A percentile compares a stretch with the other conserved stretches of the same genome.
These are phyloP conservation scores for Ploettnerulaceae sp. DNA, from an alignment of 2,329 filamentous ascomycete genomes.

Conservation along the genomic window DNA sequence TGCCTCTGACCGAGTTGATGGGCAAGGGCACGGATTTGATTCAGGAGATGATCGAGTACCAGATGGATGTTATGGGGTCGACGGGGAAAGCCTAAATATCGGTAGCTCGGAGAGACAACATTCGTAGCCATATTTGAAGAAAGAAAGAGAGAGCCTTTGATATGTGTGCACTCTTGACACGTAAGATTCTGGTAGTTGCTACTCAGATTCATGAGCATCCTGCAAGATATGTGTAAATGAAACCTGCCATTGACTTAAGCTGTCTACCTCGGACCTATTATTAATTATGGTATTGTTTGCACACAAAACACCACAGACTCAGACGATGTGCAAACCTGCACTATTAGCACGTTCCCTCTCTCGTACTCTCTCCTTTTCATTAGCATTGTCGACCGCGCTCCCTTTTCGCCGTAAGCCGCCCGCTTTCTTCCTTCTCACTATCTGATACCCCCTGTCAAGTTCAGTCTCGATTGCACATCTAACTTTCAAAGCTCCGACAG, in stretches of 20 bases:
- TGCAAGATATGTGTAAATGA: too few species aligned
- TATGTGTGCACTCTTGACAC: too few species aligned
- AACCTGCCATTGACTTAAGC: too few species aligned
- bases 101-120: too few species aligned
- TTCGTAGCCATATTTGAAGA: too few species aligned
- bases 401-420: constrained; percentile 32
- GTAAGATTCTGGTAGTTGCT: too few species aligned
- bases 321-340: constrained; percentile 26
- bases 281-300: too few species aligned
- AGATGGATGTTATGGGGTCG: constrained; percentile 30
- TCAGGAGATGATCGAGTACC: constrained; percentile 27
- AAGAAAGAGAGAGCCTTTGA: too few species aligned
- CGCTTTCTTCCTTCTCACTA: constrained; percentile 54
- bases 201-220: too few species aligned
- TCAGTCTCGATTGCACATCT: constrained; percentile 83
- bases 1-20: constrained; percentile 37
- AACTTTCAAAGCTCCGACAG: constrained; percentile 74
- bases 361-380: constrained; percentile 24
- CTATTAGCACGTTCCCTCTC: constrained; percentile 30
- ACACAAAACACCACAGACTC: constrained; percentile 9
- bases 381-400: constrained; percentile 30
- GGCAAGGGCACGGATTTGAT: constrained; percentile 41
- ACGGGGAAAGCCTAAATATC: constrained; percentile 27
- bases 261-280: too few species aligned
- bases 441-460: constrained; percentile 78